These are phyloP conservation scores for Glycine soja DNA, from an alignment of 306 rosid genomes.

Conservation along the genomic window DNA sequence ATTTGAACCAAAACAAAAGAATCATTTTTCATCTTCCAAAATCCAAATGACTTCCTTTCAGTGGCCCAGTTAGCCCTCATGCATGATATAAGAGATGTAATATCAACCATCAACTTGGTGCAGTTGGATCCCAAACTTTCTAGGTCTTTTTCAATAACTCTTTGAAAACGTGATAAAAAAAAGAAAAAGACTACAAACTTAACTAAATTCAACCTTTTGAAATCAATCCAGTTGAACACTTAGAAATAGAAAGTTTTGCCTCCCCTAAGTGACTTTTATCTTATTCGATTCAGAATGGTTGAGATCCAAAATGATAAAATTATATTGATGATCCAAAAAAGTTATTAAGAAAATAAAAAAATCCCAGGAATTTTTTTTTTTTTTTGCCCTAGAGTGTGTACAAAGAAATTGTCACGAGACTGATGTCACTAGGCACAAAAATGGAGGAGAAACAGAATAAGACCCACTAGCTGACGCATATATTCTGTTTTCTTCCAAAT, in stretches of 20 bases:
- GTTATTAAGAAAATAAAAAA: not conserved
- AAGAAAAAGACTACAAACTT: not conserved
- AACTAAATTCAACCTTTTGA: not conserved
- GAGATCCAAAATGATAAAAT: not conserved
- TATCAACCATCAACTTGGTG: slow-evolving; percentile 34
- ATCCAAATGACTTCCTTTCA: slow-evolving; percentile 8
- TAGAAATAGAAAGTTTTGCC: not conserved
- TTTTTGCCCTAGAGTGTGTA: too few relatives aligned
- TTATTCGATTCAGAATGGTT: not conserved
- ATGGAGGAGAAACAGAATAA: too few relatives aligned
- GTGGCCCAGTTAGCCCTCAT: slow-evolving; percentile 29
- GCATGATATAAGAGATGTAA: not conserved
- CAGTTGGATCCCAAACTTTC: slow-evolving; percentile 37
- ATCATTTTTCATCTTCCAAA: slow-evolving; percentile 3
- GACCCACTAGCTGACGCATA: not conserved
- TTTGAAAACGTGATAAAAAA: slow-evolving; percentile 19
- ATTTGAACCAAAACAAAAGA: not conserved
- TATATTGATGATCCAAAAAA: not conserved
- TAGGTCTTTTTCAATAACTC: slow-evolving; percentile 5
- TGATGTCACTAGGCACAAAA: not conserved
- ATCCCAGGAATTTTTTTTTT: too few relatives aligned
- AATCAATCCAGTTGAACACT: not conserved
- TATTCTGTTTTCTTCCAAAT: not conserved
- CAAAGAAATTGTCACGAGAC: not conserved
- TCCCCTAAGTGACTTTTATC: not conserved